Percentiles rank a stretch among this genome's conserved stretches.
Conservation (phyloP, 164 flowering plant species). For the Nymphaea colorata region DNA sequence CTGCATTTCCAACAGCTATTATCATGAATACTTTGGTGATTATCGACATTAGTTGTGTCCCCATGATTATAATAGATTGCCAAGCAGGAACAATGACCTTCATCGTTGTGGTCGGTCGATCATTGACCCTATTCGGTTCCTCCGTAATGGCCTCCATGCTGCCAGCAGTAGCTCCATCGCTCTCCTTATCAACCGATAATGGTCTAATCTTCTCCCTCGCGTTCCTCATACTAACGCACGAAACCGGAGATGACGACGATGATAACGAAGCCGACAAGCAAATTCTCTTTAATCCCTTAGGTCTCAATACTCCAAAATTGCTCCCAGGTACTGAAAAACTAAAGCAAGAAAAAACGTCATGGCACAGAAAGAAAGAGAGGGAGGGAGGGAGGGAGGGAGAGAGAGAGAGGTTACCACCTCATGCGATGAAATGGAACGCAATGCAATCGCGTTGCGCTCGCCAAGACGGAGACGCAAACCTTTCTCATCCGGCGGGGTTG, state of each 20-base stretch:
- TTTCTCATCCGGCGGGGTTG: not conserved
- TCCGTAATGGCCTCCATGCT: not conserved
- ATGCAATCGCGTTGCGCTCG: not conserved
- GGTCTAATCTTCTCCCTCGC: constrained; percentile 11
- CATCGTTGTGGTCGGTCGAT: not conserved
- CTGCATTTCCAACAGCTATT: not conserved
- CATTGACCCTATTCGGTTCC: not conserved
- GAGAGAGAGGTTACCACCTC: not conserved
- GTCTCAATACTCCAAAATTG: constrained; percentile 6
- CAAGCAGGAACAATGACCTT: not conserved
- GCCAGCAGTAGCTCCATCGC: constrained; percentile 3
- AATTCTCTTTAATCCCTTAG: constrained; percentile 9
- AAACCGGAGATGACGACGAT: constrained; percentile 5
- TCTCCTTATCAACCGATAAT: constrained; percentile 2
- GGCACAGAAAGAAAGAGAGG: not conserved
- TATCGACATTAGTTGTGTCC: not conserved
- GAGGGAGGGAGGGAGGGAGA: not conserved
- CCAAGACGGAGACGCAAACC: not conserved
- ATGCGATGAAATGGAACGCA: not conserved
- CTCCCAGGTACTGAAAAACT: constrained; percentile 26
- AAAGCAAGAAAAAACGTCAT: constrained; percentile 1
- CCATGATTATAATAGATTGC: not conserved
- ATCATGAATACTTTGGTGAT: constrained; percentile 14
- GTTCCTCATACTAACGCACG: not conserved
- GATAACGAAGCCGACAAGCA: constrained; percentile 10